Conservation (phyloP, 2,329 filamentous ascomycete genomes). For the Aotearoamyces nothofagi region DNA sequence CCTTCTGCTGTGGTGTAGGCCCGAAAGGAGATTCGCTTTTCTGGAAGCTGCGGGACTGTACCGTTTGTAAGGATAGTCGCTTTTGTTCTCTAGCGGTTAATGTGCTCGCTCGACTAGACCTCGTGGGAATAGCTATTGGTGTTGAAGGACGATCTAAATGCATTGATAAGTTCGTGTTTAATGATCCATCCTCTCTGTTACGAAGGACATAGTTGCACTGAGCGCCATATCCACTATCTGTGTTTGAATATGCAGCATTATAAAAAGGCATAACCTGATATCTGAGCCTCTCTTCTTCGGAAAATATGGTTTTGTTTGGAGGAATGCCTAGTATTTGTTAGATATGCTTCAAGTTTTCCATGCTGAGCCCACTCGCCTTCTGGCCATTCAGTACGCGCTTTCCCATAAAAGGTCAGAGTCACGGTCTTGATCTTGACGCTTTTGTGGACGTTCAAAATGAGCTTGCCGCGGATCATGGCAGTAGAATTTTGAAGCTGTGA, state of each 20-base stretch:
- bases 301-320: conserved; percentile 67
- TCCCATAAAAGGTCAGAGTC: conserved; percentile 72
- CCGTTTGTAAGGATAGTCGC: conserved; percentile 45
- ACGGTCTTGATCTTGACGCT: conserved; percentile 87
- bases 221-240: conserved; percentile 44
- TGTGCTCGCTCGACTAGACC: conserved; percentile 10
- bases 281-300: conserved; percentile 72
- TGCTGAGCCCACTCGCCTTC: conserved; percentile 77
- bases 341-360: too few relatives aligned
- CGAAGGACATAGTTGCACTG: conserved; percentile 37
- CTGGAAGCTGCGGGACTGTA: conserved; percentile 52
- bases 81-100: conserved; percentile 23
- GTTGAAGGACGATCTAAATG: conserved; percentile 6
- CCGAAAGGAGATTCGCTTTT: conserved; percentile 43
- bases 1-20: conserved; percentile 43
- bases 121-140: conserved; percentile 5
- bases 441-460: conserved; percentile 73
- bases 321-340: conserved; percentile 48
- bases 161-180: conserved; percentile 8
- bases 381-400: conserved; percentile 86
- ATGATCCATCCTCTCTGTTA: conserved; percentile 13
- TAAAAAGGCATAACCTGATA: conserved; percentile 89
- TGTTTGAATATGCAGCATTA: conserved; percentile 53
- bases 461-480: conserved; percentile 69
- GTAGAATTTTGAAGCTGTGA: conserved; percentile 26